These are phyloP conservation scores for Fagus crenata DNA, from an alignment of 306 rosid genomes.

Conservation along the genomic window DNA sequence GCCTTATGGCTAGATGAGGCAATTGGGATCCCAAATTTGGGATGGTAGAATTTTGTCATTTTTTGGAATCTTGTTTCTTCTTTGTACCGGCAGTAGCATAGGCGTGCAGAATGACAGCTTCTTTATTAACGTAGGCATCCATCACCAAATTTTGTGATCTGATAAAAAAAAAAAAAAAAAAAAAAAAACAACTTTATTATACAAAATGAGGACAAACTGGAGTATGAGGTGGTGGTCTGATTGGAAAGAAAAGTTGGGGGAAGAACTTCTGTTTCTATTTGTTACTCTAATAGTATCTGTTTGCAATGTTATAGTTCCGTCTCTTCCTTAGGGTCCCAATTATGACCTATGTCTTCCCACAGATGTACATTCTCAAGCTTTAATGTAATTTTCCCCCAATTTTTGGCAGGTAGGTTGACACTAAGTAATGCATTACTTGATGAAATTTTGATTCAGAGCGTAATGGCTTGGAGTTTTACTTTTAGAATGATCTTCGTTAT, in stretches of 20 bases:
- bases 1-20: too few species aligned
- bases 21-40: too few species aligned
- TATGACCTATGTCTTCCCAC: background rate
- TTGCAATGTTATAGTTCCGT: background rate
- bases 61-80: background rate
- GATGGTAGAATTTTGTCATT: too few species aligned
- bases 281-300: background rate
- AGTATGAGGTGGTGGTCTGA: too few species aligned
- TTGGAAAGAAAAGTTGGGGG: background rate
- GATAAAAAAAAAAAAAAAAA: too few species aligned
- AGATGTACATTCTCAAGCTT: background rate
- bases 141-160: background rate
- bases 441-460: background rate
- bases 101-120: background rate
- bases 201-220: too few species aligned
- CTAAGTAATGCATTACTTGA: background rate
- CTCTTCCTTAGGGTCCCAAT: background rate
- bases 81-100: background rate
- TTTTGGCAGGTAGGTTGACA: background rate
- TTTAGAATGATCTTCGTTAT: background rate
- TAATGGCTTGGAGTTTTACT: background rate
- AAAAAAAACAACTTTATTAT: too few species aligned
- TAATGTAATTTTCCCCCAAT: background rate
- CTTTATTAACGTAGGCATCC: background rate
- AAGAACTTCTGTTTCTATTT: background rate